Evolutionary conservation across 2,329 filamentous ascomycete species (phyloP).

Genomic region (Colletotrichum simmondsii): DNA sequence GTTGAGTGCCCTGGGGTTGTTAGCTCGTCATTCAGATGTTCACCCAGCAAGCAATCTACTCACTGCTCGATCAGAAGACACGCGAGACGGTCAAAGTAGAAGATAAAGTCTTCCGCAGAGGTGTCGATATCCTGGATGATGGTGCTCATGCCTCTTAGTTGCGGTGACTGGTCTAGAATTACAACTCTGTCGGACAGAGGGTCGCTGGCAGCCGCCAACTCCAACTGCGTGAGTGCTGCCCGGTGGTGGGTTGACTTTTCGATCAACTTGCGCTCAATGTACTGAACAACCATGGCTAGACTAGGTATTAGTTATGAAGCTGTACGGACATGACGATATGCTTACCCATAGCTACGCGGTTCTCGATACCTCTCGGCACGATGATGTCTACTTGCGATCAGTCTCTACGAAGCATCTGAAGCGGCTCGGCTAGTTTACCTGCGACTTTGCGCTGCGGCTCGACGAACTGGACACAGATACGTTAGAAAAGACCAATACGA

Average conservation of each 20-base stretch:
- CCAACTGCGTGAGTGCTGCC: constrained; percentile 80
- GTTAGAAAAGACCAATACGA: not conserved
- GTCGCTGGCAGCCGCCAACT: constrained; percentile 75
- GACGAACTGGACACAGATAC: constrained; percentile 67
- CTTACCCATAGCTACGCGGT: constrained; percentile 86
- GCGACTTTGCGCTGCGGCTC: constrained; percentile 91
- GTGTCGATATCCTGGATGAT: constrained; percentile 86
- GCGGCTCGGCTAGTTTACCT: constrained; percentile 55
- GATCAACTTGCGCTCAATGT: constrained; percentile 86
- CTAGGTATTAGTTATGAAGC: constrained; percentile 6
- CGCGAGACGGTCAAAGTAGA: constrained; percentile 93
- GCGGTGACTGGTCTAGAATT: constrained; percentile 79
- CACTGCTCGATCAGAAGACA: constrained; percentile 85
- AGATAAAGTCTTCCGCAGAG: constrained; percentile 89
- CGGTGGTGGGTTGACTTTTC: constrained; percentile 89
- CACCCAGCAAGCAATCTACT: constrained; percentile 39
- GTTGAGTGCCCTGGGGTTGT: constrained; percentile 73
- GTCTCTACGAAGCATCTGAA: not conserved
- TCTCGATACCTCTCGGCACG: constrained; percentile 93
- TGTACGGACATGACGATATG: not conserved
- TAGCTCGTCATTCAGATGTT: not conserved
- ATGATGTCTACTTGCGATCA: constrained; percentile 76
- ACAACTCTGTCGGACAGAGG: constrained; percentile 81
- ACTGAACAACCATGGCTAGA: constrained; percentile 89
- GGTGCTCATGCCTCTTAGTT: constrained; percentile 89